phyloP scores from a whole-genome alignment of 495 filamentous ascomycete genomes.

The Penicillium steckii region DNA sequence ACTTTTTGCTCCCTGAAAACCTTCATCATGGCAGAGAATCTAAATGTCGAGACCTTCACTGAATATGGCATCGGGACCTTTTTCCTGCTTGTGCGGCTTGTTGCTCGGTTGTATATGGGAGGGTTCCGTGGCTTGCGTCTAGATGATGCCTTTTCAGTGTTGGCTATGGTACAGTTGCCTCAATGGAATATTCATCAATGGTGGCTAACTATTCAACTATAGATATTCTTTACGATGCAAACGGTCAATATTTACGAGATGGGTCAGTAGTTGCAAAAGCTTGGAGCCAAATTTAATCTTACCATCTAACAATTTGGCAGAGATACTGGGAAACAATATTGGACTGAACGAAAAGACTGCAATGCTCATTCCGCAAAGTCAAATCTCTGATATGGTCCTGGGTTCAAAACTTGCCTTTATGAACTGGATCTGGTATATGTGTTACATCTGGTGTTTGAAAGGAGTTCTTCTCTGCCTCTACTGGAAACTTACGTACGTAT shows the following conservation, averaged over 20 bases:
- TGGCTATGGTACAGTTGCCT: conserved; percentile 17
- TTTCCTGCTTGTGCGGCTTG: conserved; percentile 18
- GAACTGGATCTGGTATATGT: conserved; percentile 52
- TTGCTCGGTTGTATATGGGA: conserved; percentile 11
- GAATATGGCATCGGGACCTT: conserved; percentile 26
- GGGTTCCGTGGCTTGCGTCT: conserved; percentile 18
- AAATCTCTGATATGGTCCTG: conserved; percentile 10
- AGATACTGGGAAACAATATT: conserved; percentile 19
- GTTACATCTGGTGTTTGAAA: conserved; percentile 54
- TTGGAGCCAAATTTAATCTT: no score
- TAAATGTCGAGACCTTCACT: conserved; percentile 14
- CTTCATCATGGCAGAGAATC: conserved; percentile 6
- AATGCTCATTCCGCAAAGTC: conserved; percentile 15
- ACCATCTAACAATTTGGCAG: conserved; percentile 6
- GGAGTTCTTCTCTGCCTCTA: conserved; percentile 51
- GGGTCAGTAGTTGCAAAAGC: no score
- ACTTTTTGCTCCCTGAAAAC: not conserved
- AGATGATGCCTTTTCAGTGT: conserved; percentile 21
- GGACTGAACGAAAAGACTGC: conserved; percentile 17
- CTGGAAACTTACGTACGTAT: conserved; percentile 47
- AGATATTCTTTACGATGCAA: conserved; percentile 18
- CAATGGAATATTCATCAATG: not conserved
- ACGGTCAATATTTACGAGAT: conserved; percentile 17
- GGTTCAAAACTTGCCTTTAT: conserved; percentile 25
- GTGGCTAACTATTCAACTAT: not conserved